phyloP scores from a whole-genome alignment of 805 yeast species.

The Yarrowia deformans region DNA sequence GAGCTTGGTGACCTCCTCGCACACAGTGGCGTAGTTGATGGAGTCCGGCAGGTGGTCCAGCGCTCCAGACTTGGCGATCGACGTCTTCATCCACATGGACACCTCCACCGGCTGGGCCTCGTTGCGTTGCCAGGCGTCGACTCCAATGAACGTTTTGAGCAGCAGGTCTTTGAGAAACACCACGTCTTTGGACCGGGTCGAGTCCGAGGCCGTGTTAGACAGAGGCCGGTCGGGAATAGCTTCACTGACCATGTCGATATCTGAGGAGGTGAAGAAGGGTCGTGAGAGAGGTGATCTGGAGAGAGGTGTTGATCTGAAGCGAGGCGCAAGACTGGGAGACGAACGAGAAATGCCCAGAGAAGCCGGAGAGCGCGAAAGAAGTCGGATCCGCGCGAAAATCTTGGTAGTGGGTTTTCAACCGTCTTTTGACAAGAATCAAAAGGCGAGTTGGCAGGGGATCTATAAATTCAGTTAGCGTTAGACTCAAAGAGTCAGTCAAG shows the following conservation, averaged over 20 bases:
- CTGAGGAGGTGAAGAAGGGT: neutral
- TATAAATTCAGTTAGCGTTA: constrained; percentile 5
- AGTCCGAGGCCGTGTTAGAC: constrained; percentile 35
- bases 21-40: constrained; percentile 85
- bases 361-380: neutral
- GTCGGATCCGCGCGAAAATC: constrained; percentile 16
- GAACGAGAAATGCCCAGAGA: neutral
- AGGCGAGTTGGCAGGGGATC: constrained; percentile 9
- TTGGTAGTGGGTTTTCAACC: neutral
- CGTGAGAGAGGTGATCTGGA: neutral
- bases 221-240: constrained; percentile 31
- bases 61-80: constrained; percentile 74
- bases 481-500: constrained; percentile 6
- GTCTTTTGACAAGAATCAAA: constrained; percentile 13
- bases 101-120: constrained; percentile 70
- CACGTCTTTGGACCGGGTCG: constrained; percentile 47
- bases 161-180: constrained; percentile 64
- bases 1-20: constrained; percentile 65
- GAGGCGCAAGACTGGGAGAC: neutral
- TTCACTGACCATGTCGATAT: constrained; percentile 18
- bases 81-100: constrained; percentile 67
- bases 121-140: constrained; percentile 76
- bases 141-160: constrained; percentile 69
- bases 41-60: constrained; percentile 84
- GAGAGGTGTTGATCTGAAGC: neutral